Evolutionary conservation across 352 stramenopile genomes (phyloP).

Genomic region (Phytophthora palmivora): DNA sequence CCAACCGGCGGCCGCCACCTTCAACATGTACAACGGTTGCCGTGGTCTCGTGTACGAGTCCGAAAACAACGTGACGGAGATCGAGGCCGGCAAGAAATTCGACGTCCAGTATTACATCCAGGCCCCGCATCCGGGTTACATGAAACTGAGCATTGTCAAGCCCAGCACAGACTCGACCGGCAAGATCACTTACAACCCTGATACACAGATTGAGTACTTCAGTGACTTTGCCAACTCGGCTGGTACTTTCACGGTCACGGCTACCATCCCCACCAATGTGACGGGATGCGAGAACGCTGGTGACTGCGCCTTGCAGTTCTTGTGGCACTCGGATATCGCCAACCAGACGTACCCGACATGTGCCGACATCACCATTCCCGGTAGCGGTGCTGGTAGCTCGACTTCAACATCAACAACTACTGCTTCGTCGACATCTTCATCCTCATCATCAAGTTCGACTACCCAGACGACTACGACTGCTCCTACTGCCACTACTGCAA

Average conservation of each 20-base stretch:
- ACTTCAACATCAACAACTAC: conserved; percentile 1
- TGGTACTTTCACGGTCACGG: conserved; percentile 48
- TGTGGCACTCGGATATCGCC: conserved; percentile 42
- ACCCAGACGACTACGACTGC: conserved; percentile 6
- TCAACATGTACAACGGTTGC: conserved; percentile 70
- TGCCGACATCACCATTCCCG: conserved; percentile 38
- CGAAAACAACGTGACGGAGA: conserved; percentile 48
- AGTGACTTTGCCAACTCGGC: conserved; percentile 48
- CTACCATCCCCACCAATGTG: conserved; percentile 44
- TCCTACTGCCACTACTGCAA: conserved; percentile 4
- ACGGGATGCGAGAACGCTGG: conserved; percentile 43
- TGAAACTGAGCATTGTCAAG: conserved; percentile 63
- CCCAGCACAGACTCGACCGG: conserved; percentile 46
- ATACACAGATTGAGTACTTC: conserved; percentile 40
- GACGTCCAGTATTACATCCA: conserved; percentile 61
- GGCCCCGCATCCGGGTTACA: conserved; percentile 56
- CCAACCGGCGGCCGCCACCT: conserved; percentile 47
- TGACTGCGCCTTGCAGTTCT: conserved; percentile 45
- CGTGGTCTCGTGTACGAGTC: conserved; percentile 63
- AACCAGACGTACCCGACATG: conserved; percentile 45
- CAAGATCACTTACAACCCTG: conserved; percentile 57
- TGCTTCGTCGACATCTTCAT: conserved; percentile 9
- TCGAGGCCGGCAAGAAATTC: conserved; percentile 53
- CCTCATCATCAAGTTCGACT: conserved; percentile 8
- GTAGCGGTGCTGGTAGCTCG: conserved; percentile 23